Percentiles rank a stretch among this genome's conserved stretches.
phyloP scores from a whole-genome alignment of 768 basidiomycete species.

The Tulasnella sp. region DNA sequence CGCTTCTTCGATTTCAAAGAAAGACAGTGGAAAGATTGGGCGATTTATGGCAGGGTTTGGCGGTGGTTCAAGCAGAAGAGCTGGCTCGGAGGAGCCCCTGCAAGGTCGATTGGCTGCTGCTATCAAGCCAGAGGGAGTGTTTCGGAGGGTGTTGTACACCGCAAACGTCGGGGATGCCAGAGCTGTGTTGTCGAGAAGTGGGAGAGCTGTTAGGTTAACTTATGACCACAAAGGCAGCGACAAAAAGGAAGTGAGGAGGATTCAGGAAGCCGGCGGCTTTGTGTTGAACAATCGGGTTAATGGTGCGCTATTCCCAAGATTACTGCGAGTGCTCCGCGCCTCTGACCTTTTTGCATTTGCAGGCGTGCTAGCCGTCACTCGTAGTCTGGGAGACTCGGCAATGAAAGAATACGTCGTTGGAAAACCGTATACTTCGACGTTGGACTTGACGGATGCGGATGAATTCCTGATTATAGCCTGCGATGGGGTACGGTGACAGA shows the following conservation, averaged over 20 bases:
- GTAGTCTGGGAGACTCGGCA: slow-evolving; percentile 90
- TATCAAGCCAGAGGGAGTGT: slow-evolving; percentile 36
- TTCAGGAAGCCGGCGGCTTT: slow-evolving; percentile 95
- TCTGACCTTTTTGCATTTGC: background rate
- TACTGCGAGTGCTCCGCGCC: background rate
- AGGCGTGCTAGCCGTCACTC: slow-evolving; percentile 85
- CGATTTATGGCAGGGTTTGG: slow-evolving; percentile 38
- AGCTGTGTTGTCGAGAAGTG: slow-evolving; percentile 84
- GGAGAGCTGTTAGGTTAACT: slow-evolving; percentile 87
- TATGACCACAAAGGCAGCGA: slow-evolving; percentile 99
- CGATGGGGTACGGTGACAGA: slow-evolving; percentile 69
- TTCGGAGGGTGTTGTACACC: slow-evolving; percentile 75
- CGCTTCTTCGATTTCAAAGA: background rate
- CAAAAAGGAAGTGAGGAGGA: slow-evolving; percentile 93
- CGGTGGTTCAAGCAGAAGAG: slow-evolving; percentile 41
- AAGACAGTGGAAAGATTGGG: slow-evolving; percentile 34
- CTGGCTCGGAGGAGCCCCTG: slow-evolving; percentile 26
- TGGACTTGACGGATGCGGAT: slow-evolving; percentile 79
- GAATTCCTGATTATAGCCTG: slow-evolving; percentile 95
- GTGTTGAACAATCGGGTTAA: slow-evolving; percentile 99
- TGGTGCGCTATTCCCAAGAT: slow-evolving; percentile 37
- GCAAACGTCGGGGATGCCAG: slow-evolving; percentile 97
- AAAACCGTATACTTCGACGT: slow-evolving; percentile 97
- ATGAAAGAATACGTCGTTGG: slow-evolving; percentile 99
- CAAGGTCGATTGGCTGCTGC: slow-evolving; percentile 31